Percentiles rank a stretch among this genome's conserved stretches.
phyloP scores from a whole-genome alignment of 345 rosid species.

The Hibiscus syriacus region DNA sequence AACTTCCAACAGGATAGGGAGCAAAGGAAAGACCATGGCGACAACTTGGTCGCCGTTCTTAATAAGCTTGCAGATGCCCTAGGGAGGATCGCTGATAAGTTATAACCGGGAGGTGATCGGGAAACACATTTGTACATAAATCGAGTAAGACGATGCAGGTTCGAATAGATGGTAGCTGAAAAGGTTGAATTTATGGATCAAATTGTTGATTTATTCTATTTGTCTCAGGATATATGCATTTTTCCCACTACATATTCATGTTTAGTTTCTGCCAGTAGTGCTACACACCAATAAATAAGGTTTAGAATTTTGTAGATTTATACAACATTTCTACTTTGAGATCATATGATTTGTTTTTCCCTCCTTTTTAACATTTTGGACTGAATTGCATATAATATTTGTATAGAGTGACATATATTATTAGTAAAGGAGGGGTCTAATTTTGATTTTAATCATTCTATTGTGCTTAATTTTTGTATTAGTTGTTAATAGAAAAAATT shows the following conservation, averaged over 20 bases:
- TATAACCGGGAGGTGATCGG: conserved; percentile 27
- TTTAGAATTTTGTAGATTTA: conserved; percentile 9
- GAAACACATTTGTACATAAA: conserved; percentile 27
- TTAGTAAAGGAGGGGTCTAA: too few relatives aligned
- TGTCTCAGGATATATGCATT: conserved; percentile 11
- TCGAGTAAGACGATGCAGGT: conserved; percentile 7
- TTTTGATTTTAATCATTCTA: too few relatives aligned
- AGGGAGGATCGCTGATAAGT: conserved; percentile 78
- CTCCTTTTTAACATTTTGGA: neutral
- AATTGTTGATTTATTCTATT: conserved; percentile 5
- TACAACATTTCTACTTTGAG: conserved; percentile 8
- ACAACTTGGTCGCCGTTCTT: conserved; percentile 67
- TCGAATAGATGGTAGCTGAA: conserved; percentile 9
- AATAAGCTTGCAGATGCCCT: conserved; percentile 85
- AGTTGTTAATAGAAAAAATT: too few relatives aligned
- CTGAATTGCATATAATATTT: neutral
- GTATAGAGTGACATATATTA: neutral
- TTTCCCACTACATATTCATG: neutral
- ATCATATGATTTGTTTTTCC: neutral
- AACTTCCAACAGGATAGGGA: conserved; percentile 63
- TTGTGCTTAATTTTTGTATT: too few relatives aligned
- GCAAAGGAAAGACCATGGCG: conserved; percentile 72
- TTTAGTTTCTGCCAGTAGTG: conserved; percentile 4
- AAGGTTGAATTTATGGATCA: conserved; percentile 16
- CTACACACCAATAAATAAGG: conserved; percentile 18